Base-by-base conservation (phyloP, 768 basidiomycete genomes). In the Floccularia luteovirens region DNA sequence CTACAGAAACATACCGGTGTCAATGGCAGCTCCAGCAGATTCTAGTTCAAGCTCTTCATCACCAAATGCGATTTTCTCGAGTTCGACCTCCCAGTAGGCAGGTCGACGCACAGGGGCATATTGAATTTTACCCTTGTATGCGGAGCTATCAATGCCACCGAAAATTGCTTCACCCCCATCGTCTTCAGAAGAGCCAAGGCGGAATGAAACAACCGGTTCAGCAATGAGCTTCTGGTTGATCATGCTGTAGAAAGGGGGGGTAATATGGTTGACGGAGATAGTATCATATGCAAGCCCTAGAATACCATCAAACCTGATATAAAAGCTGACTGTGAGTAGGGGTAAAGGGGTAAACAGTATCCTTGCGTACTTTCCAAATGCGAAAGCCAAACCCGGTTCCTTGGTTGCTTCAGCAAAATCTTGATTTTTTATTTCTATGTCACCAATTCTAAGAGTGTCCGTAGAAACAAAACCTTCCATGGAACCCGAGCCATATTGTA, bases 11-110 rank as follows among this genome's bases (percentile, higher is more conserved):
- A 40, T 25, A 83, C 88, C 88, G 13, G 89, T 91, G 53, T 91
- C 89, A 44, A 91, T 91, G 31, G 90, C 89, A 51, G 90, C 89
- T 31, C 93, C 93, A 41, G 96, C 94, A 66, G 81, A 84, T 48
- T 94, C 90, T 11, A 98, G 74, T 48, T 97, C 90, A 32, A 98
- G 74, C 28, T 69, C 75, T 34, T 98, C 94, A 31, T 81, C 70
- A 35, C 93, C 96, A 42, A 99, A 93, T 3, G 65, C 52, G 45
- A 99, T 70, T 58, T 82, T 81, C 64, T 89, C 72, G 20, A 99
- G 82, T 58, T 96, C 91, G 33, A 98, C 90, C 63, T 98, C 94
- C 93, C 93, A 96, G 65, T 96, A 98, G 3, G 90, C 96, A 73
- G 89, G 91, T 51, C 90, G 79, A 51, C 93, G 82, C 38, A 99